Base-by-base conservation (phyloP, 805 yeast species). In the Hanseniaspora nectarophila region DNA sequence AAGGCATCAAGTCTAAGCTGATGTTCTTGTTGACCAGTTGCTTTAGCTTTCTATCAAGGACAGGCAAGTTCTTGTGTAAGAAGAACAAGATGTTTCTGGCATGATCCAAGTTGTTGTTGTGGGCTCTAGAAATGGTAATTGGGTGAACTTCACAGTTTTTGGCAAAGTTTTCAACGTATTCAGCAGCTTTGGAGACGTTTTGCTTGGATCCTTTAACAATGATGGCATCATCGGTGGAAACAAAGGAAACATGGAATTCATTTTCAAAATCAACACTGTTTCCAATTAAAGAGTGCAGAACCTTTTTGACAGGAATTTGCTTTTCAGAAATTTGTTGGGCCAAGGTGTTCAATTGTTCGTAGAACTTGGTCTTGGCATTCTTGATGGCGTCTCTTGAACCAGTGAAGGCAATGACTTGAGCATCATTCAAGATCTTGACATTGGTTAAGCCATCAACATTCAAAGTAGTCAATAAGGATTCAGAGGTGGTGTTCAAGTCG, bases 71-170 rank as follows among this genome's bases (percentile, higher is more conserved):
- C 55, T 75, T 71, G 51, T 68, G 64, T 58, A 92, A 81, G 64
- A 73, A 85, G 12, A 82, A 73, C 40, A 87, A 82, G 54, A 92
- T 72, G 38, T 80, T 75, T 56, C 78, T 77, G 9, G 95, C 96
- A 61, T 92, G 97, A 16, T 70, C 64, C 50, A 77, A 62, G 62
- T 85, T 78, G 57, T 84, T 85, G 61, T 87, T 85, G 65, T 92
- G 97, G 29, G 97, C 95, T 66, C 77, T 82, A 10, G 94, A 80
- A 65, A 92, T 81, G 60, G 88, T 95, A 61, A 92, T 73, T 33
- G 78, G 68, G 57, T 81, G 87, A 38, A 81, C 77, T 53, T 73
- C 70, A 62, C 73, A 78, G 52, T 76, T 73, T 45, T 79, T 70
- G 32, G 92, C 76, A 39, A 78, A 71, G 45, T 72, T 63, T 64